phyloP scores from a whole-genome alignment of 345 rosid species.

The Eucalyptus pauciflora region DNA sequence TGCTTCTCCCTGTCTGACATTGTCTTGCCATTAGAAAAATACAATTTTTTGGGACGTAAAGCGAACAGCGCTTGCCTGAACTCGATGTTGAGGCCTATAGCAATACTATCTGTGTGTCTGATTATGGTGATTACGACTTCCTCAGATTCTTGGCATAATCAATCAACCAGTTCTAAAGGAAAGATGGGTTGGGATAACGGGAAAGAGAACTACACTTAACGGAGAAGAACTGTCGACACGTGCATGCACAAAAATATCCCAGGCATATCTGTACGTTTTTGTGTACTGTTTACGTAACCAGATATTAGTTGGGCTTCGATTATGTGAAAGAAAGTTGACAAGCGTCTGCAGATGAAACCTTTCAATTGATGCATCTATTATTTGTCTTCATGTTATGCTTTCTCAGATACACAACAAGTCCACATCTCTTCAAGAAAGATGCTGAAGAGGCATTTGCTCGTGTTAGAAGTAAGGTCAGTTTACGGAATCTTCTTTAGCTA shows the following conservation, averaged over 20 bases:
- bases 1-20: neutral
- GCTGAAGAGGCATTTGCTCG: conserved; percentile 75
- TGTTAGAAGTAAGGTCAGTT: conserved; percentile 70
- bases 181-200: conserved; percentile 84
- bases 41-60: neutral
- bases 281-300: neutral
- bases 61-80: neutral
- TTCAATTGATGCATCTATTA: neutral
- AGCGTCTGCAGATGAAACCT: neutral
- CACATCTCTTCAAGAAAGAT: conserved; percentile 78
- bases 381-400: neutral
- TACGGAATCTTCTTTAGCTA: neutral
- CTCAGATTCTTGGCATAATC: conserved; percentile 82
- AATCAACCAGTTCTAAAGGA: conserved; percentile 85
- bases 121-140: neutral
- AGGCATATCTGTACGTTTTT: conserved; percentile 76
- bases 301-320: neutral
- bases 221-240: conserved; percentile 73
- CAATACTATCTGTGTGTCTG: neutral
- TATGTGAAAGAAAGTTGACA: neutral
- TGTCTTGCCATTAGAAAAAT: neutral
- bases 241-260: conserved; percentile 47
- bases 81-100: neutral
- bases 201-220: conserved; percentile 66
- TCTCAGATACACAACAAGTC: conserved; percentile 89